Percentiles rank a stretch among this genome's conserved stretches.
phyloP scores from a whole-genome alignment of 768 basidiomycete genomes.

The Xerocomellus intermedius region DNA sequence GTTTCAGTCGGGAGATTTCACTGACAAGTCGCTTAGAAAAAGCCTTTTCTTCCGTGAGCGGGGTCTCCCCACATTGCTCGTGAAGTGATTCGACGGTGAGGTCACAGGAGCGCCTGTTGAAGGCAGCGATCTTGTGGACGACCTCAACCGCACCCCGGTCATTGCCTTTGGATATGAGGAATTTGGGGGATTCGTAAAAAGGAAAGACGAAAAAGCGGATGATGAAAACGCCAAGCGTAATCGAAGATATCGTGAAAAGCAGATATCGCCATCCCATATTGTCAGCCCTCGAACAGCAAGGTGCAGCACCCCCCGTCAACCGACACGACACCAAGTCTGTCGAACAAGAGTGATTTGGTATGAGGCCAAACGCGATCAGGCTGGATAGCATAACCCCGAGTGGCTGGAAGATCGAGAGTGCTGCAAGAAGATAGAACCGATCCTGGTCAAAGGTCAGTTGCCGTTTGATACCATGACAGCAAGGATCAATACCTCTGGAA shows the following conservation, averaged over 20 bases:
- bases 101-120: slow-evolving; percentile 6
- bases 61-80: slow-evolving; percentile 1
- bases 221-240: slow-evolving; percentile 14
- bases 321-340: slow-evolving; percentile 9
- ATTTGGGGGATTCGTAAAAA: slow-evolving; percentile 15
- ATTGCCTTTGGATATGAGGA: slow-evolving; percentile 13
- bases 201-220: slow-evolving; percentile 19
- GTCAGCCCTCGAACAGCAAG: slow-evolving; percentile 15
- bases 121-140: slow-evolving; percentile 13
- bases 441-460: slow-evolving; percentile 3
- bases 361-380: slow-evolving; percentile 8
- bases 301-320: slow-evolving; percentile 7
- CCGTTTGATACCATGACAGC: background rate
- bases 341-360: slow-evolving; percentile 18
- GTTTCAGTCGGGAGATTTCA: slow-evolving; percentile 10
- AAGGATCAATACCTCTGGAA: slow-evolving; percentile 8
- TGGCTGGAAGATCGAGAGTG: slow-evolving; percentile 8
- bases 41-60: background rate
- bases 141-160: slow-evolving; percentile 15
- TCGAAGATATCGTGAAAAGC: slow-evolving; percentile 4
- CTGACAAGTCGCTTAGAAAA: background rate
- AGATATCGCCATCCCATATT: slow-evolving; percentile 25
- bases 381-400: background rate
- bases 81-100: slow-evolving; percentile 16
- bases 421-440: slow-evolving; percentile 16